Conservation (phyloP, 2,329 filamentous ascomycete genomes). For the Clathrospora elynae region DNA sequence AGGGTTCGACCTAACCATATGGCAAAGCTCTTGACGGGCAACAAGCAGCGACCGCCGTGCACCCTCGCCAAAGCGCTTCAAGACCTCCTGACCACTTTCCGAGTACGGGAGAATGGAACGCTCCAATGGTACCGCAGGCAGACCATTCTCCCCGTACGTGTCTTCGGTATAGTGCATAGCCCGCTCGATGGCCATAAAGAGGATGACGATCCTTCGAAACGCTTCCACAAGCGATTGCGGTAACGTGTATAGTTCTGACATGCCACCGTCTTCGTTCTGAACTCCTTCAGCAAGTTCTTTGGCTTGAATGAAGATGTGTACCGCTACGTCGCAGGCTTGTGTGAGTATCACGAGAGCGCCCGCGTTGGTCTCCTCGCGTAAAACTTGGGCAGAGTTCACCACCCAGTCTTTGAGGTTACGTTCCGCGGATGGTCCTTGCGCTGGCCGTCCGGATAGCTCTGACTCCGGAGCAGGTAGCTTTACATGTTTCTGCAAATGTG, state of each 20-base stretch:
- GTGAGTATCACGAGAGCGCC: constrained; percentile 22
- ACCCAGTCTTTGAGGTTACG: constrained; percentile 30
- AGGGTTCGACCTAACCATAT: constrained; percentile 27
- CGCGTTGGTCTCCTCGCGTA: constrained; percentile 28
- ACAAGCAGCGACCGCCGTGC: constrained; percentile 15
- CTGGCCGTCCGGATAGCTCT: too few species aligned
- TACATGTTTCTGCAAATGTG: constrained; percentile 31
- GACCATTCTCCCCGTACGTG: constrained; percentile 1
- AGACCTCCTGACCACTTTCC: constrained; percentile 17
- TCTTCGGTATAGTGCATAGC: constrained; percentile 26
- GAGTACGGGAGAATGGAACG: constrained; percentile 12
- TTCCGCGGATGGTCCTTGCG: not conserved
- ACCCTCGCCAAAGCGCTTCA: constrained; percentile 26
- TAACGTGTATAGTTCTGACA: constrained; percentile 35
- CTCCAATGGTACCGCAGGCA: not conserved
- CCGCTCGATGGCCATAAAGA: constrained; percentile 36
- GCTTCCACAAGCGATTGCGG: constrained; percentile 29
- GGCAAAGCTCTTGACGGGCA: constrained; percentile 33
- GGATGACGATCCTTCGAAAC: constrained; percentile 29
- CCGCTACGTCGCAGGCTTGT: constrained; percentile 16
- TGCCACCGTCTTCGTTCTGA: constrained; percentile 27
- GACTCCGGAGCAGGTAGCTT: not conserved
- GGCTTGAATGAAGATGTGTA: constrained; percentile 17
- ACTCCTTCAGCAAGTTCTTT: constrained; percentile 36
- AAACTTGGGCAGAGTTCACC: constrained; percentile 22